Percentiles rank a stretch among this genome's conserved stretches.
These are phyloP conservation scores for Flaveria linearis DNA, from an alignment of 129 eudicot genomes.

Conservation along the genomic window DNA sequence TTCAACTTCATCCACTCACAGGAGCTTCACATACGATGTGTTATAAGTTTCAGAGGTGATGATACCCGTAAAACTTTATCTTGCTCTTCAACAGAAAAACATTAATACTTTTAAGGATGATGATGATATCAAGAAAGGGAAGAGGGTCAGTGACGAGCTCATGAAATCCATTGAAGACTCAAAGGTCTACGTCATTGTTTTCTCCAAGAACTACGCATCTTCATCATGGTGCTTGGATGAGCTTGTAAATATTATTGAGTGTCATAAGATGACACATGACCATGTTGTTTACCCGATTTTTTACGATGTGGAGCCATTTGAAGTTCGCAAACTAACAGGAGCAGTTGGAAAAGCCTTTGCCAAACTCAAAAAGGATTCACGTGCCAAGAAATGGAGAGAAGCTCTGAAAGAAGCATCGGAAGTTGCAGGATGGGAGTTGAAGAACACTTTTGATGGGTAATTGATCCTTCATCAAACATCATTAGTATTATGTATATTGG, in stretches of 20 bases:
- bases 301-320: background rate
- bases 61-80: background rate
- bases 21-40: background rate
- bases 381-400: background rate
- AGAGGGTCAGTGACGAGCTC: background rate
- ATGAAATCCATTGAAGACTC: slow-evolving; percentile 4
- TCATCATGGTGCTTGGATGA: slow-evolving; percentile 4
- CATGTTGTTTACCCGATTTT: background rate
- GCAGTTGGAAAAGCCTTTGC: background rate
- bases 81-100: background rate
- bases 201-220: background rate
- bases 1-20: background rate
- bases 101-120: background rate
- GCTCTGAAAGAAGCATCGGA: background rate
- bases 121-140: background rate
- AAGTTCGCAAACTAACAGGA: background rate
- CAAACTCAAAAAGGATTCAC: background rate
- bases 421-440: background rate
- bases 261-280: background rate
- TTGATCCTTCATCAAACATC: background rate
- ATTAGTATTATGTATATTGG: background rate
- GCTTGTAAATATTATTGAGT: background rate
- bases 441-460: slow-evolving; percentile 6
- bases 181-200: background rate
- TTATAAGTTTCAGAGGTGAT: background rate